Evolutionary conservation across 2,329 filamentous ascomycete genomes (phyloP), one percentile per base, ranked within the genome.

Genomic region (Aureobasidium lini): DNA sequence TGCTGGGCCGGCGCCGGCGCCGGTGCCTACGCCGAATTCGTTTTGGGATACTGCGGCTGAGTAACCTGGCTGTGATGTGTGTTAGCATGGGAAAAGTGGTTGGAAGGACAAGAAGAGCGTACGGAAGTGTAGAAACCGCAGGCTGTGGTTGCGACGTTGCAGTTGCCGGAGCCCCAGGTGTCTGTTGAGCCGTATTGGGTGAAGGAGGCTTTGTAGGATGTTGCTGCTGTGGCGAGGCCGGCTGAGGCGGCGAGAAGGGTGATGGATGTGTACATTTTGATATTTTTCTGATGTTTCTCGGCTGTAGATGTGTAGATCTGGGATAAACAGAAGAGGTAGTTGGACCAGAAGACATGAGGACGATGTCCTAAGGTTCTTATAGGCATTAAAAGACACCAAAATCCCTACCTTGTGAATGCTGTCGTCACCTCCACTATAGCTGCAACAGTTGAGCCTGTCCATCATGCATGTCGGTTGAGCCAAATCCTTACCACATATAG

Each of bases 11-110:
- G 70, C 68, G 49, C 73, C 73, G 29, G 67, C 66, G 44, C 70
- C 70, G 15, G 68, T 66, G 9, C 70, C 73, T 15, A 69, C 70
- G 54, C 75, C 74, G 62, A 70, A 75, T 40, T 71, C 64, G 62
- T 73, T 73, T 61, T 75, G 69, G 6, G 68, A 71, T 28, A 72
- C 68, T 44, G 73, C 75, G 10, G 71, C 73, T 37, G 67, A 68
- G 64, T 66, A 73, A 58, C 72, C 72, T 10, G 65, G 65, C 60
- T 62, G 44, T 39, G 8, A 34, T 3, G 6, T 23, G 11, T 11
- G n/a, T 11, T 2, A 36, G 18, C 10, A 23, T 28, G 28, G 47
- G 4, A 2, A 11, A 32, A 11, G 32, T 28, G 10, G 31, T 8
- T 1, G 34, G 18, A 23, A n/a, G 8, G 15, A 31, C 3, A 13